These are phyloP conservation scores for Coelastrella sp. DNA, from an alignment of 139 green algal genomes.

Conservation along the genomic window DNA sequence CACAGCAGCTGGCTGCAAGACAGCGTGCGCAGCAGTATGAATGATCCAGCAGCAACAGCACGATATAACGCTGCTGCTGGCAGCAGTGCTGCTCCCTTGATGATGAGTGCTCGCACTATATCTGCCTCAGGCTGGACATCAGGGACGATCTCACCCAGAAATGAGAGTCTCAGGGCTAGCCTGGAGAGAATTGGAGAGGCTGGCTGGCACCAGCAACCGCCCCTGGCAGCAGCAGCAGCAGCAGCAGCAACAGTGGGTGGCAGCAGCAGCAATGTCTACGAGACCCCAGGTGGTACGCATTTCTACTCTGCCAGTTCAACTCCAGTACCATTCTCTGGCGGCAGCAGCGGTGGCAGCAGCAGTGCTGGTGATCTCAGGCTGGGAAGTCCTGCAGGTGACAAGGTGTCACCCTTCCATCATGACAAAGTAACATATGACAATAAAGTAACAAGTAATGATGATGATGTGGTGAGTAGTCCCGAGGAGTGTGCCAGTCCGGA, in stretches of 20 bases:
- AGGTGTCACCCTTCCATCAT: too few relatives aligned
- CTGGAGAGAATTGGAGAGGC: too few relatives aligned
- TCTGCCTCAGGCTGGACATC: not conserved
- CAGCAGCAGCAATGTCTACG: not conserved
- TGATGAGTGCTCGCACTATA: not conserved
- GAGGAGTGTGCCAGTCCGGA: not conserved
- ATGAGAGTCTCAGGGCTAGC: too few relatives aligned
- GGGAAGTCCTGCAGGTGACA: too few relatives aligned
- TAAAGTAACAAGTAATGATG: not conserved
- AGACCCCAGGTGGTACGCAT: not conserved
- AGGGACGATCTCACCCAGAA: not conserved
- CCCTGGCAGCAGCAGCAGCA: conserved; percentile 6
- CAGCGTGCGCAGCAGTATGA: conserved; percentile 15
- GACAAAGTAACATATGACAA: not conserved
- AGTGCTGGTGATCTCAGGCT: not conserved
- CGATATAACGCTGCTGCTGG: not conserved
- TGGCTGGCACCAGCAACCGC: too few relatives aligned
- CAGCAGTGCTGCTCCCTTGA: not conserved
- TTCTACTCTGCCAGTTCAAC: not conserved
- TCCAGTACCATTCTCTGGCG: not conserved
- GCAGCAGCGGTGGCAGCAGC: not conserved
- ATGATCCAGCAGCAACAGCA: not conserved
- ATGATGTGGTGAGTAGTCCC: not conserved
- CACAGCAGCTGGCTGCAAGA: not conserved
- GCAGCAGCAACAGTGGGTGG: not conserved